A percentile compares a stretch with the other conserved stretches of the same genome.
Evolutionary conservation across 768 basidiomycete genomes (phyloP).

Genomic region (Agaricus sinodeliciosus): DNA sequence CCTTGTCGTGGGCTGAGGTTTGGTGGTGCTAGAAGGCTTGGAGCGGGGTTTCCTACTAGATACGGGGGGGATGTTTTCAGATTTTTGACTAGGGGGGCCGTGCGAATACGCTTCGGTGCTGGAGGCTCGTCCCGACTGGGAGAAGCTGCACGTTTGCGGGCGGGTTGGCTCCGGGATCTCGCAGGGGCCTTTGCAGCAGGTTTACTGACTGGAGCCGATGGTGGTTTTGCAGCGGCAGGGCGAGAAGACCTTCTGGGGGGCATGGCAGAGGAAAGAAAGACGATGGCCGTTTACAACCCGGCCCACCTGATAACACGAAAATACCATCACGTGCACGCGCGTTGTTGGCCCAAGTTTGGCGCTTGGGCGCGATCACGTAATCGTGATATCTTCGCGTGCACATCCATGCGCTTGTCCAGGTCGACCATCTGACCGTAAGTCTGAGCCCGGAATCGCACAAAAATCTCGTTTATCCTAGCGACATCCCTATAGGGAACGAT

Average conservation of each 20-base stretch:
- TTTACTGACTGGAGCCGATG: constrained; percentile 23
- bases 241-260: constrained; percentile 49
- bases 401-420: constrained; percentile 1
- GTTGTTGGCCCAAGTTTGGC: constrained; percentile 25
- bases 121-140: constrained; percentile 36
- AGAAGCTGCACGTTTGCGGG: constrained; percentile 48
- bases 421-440: background rate
- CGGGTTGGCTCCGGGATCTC: constrained; percentile 26
- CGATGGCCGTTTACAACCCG: constrained; percentile 12
- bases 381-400: background rate
- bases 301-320: constrained; percentile 12
- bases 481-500: background rate
- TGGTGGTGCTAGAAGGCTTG: constrained; percentile 1
- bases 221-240: constrained; percentile 38
- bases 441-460: background rate
- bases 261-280: constrained; percentile 18
- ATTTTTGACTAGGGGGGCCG: constrained; percentile 29
- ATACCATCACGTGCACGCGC: constrained; percentile 32
- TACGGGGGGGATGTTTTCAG: constrained; percentile 33
- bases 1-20: background rate
- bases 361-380: too few relatives aligned
- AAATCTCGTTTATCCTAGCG: background rate
- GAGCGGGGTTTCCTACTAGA: constrained; percentile 23
- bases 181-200: constrained; percentile 20
- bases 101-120: constrained; percentile 44